Evolutionary conservation across 495 filamentous ascomycete genomes (phyloP).

Genomic region (Daldinia concentrica): DNA sequence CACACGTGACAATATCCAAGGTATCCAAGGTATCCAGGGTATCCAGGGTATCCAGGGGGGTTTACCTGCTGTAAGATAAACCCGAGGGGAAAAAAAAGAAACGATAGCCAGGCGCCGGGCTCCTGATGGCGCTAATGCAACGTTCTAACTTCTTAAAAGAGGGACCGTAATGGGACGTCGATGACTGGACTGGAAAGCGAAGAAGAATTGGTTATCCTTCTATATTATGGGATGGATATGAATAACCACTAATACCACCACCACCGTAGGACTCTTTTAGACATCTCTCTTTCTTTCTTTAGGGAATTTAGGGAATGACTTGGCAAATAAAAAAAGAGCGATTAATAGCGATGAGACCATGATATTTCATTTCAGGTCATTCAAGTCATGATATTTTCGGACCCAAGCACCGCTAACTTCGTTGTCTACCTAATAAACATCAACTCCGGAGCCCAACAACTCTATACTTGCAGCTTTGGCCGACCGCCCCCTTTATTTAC

Average conservation of each 20-base stretch:
- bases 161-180: constrained; percentile 20
- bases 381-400: constrained; percentile 18
- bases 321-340: constrained; percentile 9
- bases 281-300: not conserved
- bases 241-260: constrained; percentile 4
- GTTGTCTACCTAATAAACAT: constrained; percentile 36
- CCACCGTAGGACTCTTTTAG: constrained; percentile 2
- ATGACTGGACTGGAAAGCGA: constrained; percentile 15
- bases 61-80: constrained; percentile 30
- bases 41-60: not conserved
- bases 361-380: not conserved
- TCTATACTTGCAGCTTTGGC: constrained; percentile 40
- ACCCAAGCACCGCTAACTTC: constrained; percentile 39
- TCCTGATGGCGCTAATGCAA: constrained; percentile 37
- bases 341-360: constrained; percentile 5
- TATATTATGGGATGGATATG: not conserved
- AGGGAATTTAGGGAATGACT: constrained; percentile 3
- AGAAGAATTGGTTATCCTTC: constrained; percentile 1
- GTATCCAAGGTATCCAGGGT: constrained; percentile 4
- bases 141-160: constrained; percentile 17
- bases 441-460: constrained; percentile 42
- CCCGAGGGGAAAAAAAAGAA: constrained; percentile 11
- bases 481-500: constrained; percentile 38
- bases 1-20: constrained; percentile 24
- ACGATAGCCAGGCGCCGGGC: constrained; percentile 11